phyloP scores from a whole-genome alignment of 805 yeast species.

The Candida adriatica region DNA sequence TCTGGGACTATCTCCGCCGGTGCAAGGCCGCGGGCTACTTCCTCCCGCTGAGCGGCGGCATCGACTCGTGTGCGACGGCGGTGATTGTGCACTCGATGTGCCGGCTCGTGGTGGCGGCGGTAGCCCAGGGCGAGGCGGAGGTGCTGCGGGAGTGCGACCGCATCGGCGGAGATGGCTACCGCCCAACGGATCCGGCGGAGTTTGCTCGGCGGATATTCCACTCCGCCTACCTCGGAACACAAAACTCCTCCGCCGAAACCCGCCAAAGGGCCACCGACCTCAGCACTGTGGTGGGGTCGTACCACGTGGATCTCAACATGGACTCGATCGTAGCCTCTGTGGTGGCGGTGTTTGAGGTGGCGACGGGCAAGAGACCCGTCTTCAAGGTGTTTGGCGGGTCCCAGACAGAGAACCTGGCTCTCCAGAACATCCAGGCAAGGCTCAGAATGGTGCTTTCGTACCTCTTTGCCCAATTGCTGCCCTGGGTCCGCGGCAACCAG shows the following conservation, averaged over 20 bases:
- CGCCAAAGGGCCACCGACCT: conserved; percentile 73
- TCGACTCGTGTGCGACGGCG: conserved; percentile 97
- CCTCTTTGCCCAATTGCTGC: conserved; percentile 86
- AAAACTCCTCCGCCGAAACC: conserved; percentile 85
- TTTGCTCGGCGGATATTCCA: conserved; percentile 73
- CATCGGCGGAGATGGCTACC: conserved; percentile 58
- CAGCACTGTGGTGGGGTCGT: conserved; percentile 73
- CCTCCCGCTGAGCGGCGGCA: conserved; percentile 93
- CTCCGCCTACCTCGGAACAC: conserved; percentile 94
- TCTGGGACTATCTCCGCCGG: conserved; percentile 95
- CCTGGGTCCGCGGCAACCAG: conserved; percentile 80
- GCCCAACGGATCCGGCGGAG: conserved; percentile 70
- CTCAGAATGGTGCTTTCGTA: conserved; percentile 92
- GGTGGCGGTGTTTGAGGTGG: conserved; percentile 69
- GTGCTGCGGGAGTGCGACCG: conserved; percentile 72
- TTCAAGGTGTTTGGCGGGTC: conserved; percentile 94
- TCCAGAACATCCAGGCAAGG: conserved; percentile 96
- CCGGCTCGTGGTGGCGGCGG: conserved; percentile 68
- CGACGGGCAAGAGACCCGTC: conserved; percentile 85
- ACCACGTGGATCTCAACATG: conserved; percentile 89
- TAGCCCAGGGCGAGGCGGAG: conserved; percentile 57
- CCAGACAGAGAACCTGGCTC: conserved; percentile 82
- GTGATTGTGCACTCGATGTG: conserved; percentile 95
- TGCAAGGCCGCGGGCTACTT: conserved; percentile 88
- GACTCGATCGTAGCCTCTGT: conserved; percentile 75